Percentiles rank a stretch among this genome's conserved stretches.
phyloP scores from a whole-genome alignment of 169 alveolate genomes.

The Eimeria mitis region DNA sequence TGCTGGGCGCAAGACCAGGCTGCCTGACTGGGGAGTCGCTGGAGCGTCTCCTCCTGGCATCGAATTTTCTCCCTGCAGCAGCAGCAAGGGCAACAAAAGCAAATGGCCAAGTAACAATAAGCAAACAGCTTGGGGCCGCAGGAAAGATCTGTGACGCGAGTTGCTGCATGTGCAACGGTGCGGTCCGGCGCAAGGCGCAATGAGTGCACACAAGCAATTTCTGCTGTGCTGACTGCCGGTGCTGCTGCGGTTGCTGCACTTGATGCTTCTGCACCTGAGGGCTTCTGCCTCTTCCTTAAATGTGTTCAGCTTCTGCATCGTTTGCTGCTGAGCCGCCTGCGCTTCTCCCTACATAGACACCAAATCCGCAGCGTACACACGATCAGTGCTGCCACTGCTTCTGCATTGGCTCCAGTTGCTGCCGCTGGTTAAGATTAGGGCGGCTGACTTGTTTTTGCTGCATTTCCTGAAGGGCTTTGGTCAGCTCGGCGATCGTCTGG shows the following conservation, averaged over 20 bases:
- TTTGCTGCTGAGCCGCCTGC: constrained; percentile 51
- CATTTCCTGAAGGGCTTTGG: constrained; percentile 54
- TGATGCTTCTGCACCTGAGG: constrained; percentile 38
- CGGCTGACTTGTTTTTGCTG: constrained; percentile 40
- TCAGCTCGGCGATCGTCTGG: constrained; percentile 32
- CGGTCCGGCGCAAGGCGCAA: too few species aligned
- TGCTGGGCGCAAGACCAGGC: constrained; percentile 72
- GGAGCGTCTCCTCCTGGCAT: constrained; percentile 67
- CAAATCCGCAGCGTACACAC: background rate
- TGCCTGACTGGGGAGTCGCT: constrained; percentile 64
- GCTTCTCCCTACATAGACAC: constrained; percentile 47
- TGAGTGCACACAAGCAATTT: background rate
- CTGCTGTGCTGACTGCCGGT: background rate
- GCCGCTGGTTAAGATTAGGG: background rate
- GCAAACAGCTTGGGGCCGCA: background rate
- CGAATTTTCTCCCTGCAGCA: constrained; percentile 66
- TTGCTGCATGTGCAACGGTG: background rate
- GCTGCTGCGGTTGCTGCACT: constrained; percentile 29
- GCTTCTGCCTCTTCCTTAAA: constrained; percentile 43
- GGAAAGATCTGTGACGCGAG: background rate
- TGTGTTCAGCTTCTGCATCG: constrained; percentile 36
- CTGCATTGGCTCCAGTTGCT: background rate
- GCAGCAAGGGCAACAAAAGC: background rate
- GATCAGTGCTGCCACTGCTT: background rate
- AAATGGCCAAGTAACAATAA: background rate